Percentiles rank a stretch among this genome's conserved stretches.
phyloP scores from a whole-genome alignment of 805 yeast species.

The Candida lessepsii region DNA sequence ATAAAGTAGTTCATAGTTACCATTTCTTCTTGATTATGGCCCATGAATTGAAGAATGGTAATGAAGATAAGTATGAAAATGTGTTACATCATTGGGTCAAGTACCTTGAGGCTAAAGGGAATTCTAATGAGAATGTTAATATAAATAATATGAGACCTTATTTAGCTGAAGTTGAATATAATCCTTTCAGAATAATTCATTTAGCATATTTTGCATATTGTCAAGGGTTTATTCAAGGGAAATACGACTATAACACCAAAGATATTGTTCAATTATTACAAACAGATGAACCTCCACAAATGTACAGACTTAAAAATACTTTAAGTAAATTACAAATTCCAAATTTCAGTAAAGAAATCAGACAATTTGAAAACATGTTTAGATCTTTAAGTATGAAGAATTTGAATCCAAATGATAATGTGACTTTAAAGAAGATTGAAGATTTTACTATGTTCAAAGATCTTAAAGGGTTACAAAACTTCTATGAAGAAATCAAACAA shows the following conservation, averaged over 20 bases:
- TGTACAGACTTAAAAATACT: conserved; percentile 3
- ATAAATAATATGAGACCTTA: not conserved
- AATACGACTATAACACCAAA: conserved; percentile 20
- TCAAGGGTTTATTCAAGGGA: conserved; percentile 26
- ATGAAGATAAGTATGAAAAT: conserved; percentile 19
- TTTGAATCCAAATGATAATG: conserved; percentile 35
- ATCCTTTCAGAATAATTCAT: conserved; percentile 13
- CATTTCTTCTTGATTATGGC: conserved; percentile 27
- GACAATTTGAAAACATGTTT: conserved; percentile 9
- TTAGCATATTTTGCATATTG: conserved; percentile 36
- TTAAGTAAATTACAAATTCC: conserved; percentile 8
- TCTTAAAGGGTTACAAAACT: conserved; percentile 17
- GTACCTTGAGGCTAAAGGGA: conserved; percentile 23
- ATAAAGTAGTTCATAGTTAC: conserved; percentile 33
- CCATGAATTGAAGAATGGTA: conserved; percentile 17
- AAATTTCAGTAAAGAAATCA: conserved; percentile 4
- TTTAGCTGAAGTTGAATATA: conserved; percentile 2
- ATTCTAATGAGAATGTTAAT: not conserved
- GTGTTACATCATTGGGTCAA: conserved; percentile 36
- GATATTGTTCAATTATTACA: conserved; percentile 25
- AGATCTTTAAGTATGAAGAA: conserved; percentile 2
- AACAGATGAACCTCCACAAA: conserved; percentile 3
- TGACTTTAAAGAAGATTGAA: conserved; percentile 23
- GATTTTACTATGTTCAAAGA: conserved; percentile 20
- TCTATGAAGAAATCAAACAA: conserved; percentile 24